phyloP scores from a whole-genome alignment of 225 moss, liverwort and hornwort species.

The Physcomitrium patens region DNA sequence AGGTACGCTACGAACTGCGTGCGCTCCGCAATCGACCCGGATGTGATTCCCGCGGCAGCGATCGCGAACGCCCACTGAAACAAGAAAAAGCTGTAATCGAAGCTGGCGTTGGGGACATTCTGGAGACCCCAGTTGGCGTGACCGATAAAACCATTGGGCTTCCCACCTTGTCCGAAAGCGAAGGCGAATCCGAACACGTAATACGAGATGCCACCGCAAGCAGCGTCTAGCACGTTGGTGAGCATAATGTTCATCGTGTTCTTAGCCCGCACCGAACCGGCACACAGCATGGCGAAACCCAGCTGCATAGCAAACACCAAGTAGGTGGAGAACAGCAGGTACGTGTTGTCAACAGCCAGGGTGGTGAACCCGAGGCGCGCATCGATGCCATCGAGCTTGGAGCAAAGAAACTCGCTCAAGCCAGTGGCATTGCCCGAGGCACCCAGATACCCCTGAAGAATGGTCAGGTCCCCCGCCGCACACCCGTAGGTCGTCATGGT shows the following conservation, averaged over 20 bases:
- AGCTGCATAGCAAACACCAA: constrained; percentile 73
- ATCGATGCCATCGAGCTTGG: constrained; percentile 38
- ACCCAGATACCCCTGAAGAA: constrained; percentile 28
- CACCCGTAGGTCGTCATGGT: constrained; percentile 33
- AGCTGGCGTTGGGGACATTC: constrained; percentile 18
- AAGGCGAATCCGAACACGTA: constrained; percentile 68
- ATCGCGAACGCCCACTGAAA: constrained; percentile 60
- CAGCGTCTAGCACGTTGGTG: constrained; percentile 71
- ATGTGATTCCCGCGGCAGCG: constrained; percentile 53
- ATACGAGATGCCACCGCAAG: constrained; percentile 64
- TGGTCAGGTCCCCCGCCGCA: constrained; percentile 20
- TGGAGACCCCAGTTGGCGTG: constrained; percentile 45
- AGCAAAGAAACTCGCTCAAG: constrained; percentile 44
- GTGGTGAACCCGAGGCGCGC: constrained; percentile 18
- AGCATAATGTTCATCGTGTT: constrained; percentile 74
- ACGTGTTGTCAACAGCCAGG: constrained; percentile 57
- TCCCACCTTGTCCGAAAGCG: constrained; percentile 49
- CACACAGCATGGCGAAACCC: constrained; percentile 74
- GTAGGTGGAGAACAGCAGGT: constrained; percentile 63
- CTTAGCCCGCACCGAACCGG: constrained; percentile 68
- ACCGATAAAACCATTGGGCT: constrained; percentile 61
- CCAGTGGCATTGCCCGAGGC: constrained; percentile 26
- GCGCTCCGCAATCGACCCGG: constrained; percentile 49
- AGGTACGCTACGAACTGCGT: constrained; percentile 51
- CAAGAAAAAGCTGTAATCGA: constrained; percentile 50